Evolutionary conservation across 257 asterid genomes (phyloP).

Genomic region (Nemophila menziesii): DNA sequence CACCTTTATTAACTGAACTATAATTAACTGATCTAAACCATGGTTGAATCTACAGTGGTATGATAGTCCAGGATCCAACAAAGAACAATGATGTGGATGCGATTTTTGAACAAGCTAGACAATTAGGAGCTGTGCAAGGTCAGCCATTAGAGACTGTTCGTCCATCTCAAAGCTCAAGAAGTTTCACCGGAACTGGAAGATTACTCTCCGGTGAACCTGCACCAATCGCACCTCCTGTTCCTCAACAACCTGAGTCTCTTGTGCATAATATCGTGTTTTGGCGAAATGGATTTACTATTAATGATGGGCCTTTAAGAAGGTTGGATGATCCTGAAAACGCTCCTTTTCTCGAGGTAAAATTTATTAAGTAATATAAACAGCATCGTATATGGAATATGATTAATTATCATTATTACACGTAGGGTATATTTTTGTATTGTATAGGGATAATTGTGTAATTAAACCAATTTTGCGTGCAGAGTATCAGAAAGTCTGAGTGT

Average conservation of each 20-base stretch:
- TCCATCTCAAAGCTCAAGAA: conserved; percentile 70
- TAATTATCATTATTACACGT: too few species aligned
- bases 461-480: conserved; percentile 29
- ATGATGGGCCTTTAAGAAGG: conserved; percentile 92
- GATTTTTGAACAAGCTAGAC: conserved; percentile 44
- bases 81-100: conserved; percentile 37
- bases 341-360: conserved; percentile 64
- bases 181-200: conserved; percentile 82
- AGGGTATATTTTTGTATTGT: too few species aligned
- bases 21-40: conserved; percentile 7
- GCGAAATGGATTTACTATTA: conserved; percentile 91
- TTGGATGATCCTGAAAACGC: conserved; percentile 92
- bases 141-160: conserved; percentile 42
- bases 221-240: conserved; percentile 37
- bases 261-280: conserved; percentile 87
- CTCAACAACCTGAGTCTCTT: conserved; percentile 65
- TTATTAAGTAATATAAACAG: background rate
- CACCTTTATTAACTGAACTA: too few species aligned
- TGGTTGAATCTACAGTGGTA: conserved; percentile 48
- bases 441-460: background rate
- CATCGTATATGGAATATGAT: too few species aligned
- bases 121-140: conserved; percentile 58
- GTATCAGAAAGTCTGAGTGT: conserved; percentile 77
- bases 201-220: conserved; percentile 58
- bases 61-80: conserved; percentile 55